Base-by-base conservation (phyloP, 306 rosid species). In the Cyclanthera cordifolia region DNA sequence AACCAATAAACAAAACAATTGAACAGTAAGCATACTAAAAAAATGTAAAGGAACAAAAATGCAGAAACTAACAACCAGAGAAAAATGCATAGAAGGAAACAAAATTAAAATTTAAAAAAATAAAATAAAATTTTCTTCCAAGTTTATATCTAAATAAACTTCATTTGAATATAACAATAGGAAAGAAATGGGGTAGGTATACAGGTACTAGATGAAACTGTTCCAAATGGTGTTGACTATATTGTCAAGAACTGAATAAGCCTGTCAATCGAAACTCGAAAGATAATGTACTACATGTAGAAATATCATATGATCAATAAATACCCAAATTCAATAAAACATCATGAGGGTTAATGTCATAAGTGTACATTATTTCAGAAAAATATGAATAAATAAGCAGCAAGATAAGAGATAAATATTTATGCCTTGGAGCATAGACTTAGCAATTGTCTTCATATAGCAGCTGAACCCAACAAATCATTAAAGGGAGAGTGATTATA, bases 401-500 rank as follows among this genome's bases (percentile, higher is more conserved):
- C 43, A 37, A 37, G 43, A 34, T 34, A 34, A 4, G 41, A 34
- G 41, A 34, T 34, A 34, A 34, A 34, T 34, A 34, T 34, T 9
- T 9, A 34, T 34, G 37, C 5, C 3, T 34, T 34, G 41, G 41
- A 34, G 41, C 41, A 34, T 34, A 34, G 41, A 37, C 8, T 37
- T 37, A 37, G 43, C 43, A 37, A 8, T 37, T 37, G 43, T 34
- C 41, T 46, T 46, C n/a, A 45, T 34, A 60, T 7, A 63, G 30
- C 2, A 48, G 16, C 46, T 5, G 48, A 77, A 48, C 61, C 23
- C 34, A 46, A 55, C 69, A 45, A 79, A 55, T 54, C 61, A 39
- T 41, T 39, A 43, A 67, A 34, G 39, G 51, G 51, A 54, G 53
- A 76, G 55, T 21, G n/a, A 55, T 67, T 75, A 37, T 37, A 69